These are phyloP conservation scores for Leishmania lainsoni DNA, from an alignment of 208 protist genomes.

Conservation along the genomic window DNA sequence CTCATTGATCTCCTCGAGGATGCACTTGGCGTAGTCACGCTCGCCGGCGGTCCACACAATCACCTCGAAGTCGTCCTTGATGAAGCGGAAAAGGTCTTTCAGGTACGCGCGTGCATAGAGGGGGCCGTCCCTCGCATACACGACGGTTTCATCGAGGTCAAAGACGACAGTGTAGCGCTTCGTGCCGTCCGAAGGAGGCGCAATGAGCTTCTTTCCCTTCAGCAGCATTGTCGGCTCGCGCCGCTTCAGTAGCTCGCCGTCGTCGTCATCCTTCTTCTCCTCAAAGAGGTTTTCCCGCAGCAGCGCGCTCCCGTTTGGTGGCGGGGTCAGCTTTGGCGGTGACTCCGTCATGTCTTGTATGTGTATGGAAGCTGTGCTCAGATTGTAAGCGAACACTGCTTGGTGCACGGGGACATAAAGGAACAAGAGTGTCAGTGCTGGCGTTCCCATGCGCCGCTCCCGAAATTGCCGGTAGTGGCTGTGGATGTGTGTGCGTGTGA, in stretches of 20 bases:
- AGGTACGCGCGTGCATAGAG: constrained; percentile 85
- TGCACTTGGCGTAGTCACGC: constrained; percentile 87
- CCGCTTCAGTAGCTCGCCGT: constrained; percentile 69
- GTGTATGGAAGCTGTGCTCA: not conserved
- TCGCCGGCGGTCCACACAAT: constrained; percentile 93
- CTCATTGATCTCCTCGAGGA: constrained; percentile 88
- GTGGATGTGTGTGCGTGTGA: not conserved
- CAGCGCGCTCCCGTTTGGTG: constrained; percentile 71
- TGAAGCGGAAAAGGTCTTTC: constrained; percentile 69
- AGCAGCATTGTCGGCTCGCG: constrained; percentile 78
- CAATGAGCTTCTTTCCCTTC: constrained; percentile 58
- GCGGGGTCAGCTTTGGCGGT: constrained; percentile 35
- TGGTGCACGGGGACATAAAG: not conserved
- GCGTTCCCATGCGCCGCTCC: not conserved
- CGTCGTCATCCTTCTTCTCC: constrained; percentile 39
- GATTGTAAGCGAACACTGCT: not conserved
- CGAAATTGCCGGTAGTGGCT: not conserved
- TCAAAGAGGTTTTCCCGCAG: constrained; percentile 83
- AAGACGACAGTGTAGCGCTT: constrained; percentile 88
- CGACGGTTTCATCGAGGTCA: constrained; percentile 91
- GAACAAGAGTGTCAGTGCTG: not conserved
- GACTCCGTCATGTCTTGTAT: constrained; percentile 22
- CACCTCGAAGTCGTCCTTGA: constrained; percentile 86
- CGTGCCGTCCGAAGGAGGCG: constrained; percentile 33
- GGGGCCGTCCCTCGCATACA: constrained; percentile 89